Base-by-base conservation (phyloP, 768 basidiomycete species). In the Rhizopogon salebrosus region DNA sequence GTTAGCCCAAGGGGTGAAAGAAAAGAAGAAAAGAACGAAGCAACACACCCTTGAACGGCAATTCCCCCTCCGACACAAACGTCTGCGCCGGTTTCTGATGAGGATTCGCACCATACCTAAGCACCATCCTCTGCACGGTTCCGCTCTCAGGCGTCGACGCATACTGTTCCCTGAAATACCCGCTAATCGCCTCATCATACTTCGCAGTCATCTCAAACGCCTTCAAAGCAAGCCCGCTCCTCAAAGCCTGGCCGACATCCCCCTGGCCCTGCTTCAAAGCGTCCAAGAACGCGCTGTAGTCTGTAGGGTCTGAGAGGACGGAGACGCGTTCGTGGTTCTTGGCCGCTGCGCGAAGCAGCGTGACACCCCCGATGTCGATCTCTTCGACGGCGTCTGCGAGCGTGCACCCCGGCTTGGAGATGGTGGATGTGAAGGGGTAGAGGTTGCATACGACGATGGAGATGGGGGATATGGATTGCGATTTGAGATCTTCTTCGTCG, bases 81-180 rank as follows among this genome's bases (percentile, higher is more conserved):
- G 97, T 95, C 69, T 98, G 94, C 0, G 97, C 95, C 36, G 97
- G 97, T 72, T 94, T 97, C 68, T 99, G 97, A 64, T 99, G 97
- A 3, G 97, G 97, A 70, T 99, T 99, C 4, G 93, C 94, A 37
- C 97, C 97, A 67, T 98, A 98, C 48, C 97, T 81, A 57, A 99
- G 73, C 1, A 89, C 75, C 64, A 95, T 79, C 53, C 92, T 79
- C 73, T 98, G 95, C 16, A 92, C 82, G 3, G 82, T 78, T 2
- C 78, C 85, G 9, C 80, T 85, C 54, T 88, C 90, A n/a, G 85
- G 79, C 22, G 87, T 87, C 26, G 88, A 88, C 0, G 92, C 92
- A 68, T 98, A 98, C 68, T 97, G 87, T 64, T 92, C 89, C 58
- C 97, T 81, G 78, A 99, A 98, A 73, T 99, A 99, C 35, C 85